These are phyloP conservation scores for Biscogniauxia mediterranea DNA, from an alignment of 2,329 filamentous ascomycete genomes.

Conservation along the genomic window DNA sequence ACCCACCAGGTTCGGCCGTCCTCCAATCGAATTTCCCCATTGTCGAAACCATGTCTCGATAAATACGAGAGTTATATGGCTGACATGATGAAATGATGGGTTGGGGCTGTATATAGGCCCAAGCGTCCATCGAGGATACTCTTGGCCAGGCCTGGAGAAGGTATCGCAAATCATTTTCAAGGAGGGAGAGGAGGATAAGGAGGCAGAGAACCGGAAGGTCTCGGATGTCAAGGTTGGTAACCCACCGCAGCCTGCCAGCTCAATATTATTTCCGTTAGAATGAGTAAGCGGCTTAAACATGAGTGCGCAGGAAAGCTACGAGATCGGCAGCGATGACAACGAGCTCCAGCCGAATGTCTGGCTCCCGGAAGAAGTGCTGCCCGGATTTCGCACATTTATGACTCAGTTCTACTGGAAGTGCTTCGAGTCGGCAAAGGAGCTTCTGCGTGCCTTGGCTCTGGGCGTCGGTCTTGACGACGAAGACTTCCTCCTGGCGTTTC, in stretches of 20 bases:
- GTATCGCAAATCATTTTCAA: conserved; percentile 44
- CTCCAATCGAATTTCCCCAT: neutral
- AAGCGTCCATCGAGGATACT: conserved; percentile 53
- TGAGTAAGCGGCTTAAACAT: conserved; percentile 1
- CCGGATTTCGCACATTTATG: conserved; percentile 48
- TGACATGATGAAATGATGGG: neutral
- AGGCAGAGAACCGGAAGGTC: conserved; percentile 42
- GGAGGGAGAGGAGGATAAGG: conserved; percentile 40
- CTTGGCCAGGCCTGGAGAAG: conserved; percentile 53
- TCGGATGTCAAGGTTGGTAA: conserved; percentile 49
- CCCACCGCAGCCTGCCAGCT: neutral
- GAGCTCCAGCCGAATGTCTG: conserved; percentile 47
- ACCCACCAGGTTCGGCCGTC: conserved; percentile 29
- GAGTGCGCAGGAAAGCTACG: conserved; percentile 46
- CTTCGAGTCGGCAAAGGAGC: conserved; percentile 39
- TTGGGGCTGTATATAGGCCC: conserved; percentile 33
- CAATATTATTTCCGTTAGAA: too few species aligned
- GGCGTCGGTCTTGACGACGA: conserved; percentile 47
- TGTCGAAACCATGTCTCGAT: neutral
- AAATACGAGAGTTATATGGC: neutral
- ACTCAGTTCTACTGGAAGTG: conserved; percentile 49
- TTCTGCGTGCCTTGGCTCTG: conserved; percentile 44
- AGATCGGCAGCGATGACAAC: conserved; percentile 48
- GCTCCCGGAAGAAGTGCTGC: conserved; percentile 43
- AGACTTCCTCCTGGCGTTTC: conserved; percentile 44